A percentile compares a stretch with the other conserved stretches of the same genome.
Evolutionary conservation across 129 eudicot species (phyloP).

Genomic region (Scalesia atractyloides): DNA sequence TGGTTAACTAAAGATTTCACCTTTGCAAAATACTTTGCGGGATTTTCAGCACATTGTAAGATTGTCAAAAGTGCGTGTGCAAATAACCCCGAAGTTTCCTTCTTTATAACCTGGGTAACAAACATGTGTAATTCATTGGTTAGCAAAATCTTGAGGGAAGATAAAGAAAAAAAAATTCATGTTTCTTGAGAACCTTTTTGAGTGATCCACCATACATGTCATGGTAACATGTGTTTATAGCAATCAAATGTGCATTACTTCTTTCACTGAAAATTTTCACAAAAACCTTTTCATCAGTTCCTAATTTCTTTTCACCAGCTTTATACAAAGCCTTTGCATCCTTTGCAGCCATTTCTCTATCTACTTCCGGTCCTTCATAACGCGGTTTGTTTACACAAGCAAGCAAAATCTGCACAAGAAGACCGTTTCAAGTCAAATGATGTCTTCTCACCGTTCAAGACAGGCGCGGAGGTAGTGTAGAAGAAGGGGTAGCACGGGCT

Average conservation of each 20-base stretch:
- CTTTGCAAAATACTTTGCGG: conserved; percentile 59
- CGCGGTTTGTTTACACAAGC: conserved; percentile 48
- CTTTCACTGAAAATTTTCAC: conserved; percentile 49
- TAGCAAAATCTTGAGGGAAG: conserved; percentile 18
- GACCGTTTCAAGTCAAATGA: background rate
- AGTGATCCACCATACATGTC: conserved; percentile 55
- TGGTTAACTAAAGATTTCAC: conserved; percentile 29
- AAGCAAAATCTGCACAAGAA: conserved; percentile 54
- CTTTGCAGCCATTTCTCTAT: conserved; percentile 45
- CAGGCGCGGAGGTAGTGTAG: too few relatives aligned
- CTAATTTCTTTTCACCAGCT: conserved; percentile 66
- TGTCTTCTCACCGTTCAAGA: too few relatives aligned
- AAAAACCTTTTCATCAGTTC: conserved; percentile 52
- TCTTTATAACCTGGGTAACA: conserved; percentile 48
- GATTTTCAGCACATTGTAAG: conserved; percentile 52
- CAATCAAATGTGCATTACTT: conserved; percentile 56
- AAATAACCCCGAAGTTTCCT: conserved; percentile 57
- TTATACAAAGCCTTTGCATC: conserved; percentile 61
- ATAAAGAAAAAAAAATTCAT: background rate
- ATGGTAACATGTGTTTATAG: conserved; percentile 45
- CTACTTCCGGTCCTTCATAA: conserved; percentile 55
- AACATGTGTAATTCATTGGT: background rate
- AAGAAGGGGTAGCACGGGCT: too few relatives aligned
- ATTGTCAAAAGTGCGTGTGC: conserved; percentile 50
- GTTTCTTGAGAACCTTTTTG: conserved; percentile 42